These are phyloP conservation scores for Plasmodium chabaudi DNA, from an alignment of 169 alveolate genomes.

Conservation along the genomic window DNA sequence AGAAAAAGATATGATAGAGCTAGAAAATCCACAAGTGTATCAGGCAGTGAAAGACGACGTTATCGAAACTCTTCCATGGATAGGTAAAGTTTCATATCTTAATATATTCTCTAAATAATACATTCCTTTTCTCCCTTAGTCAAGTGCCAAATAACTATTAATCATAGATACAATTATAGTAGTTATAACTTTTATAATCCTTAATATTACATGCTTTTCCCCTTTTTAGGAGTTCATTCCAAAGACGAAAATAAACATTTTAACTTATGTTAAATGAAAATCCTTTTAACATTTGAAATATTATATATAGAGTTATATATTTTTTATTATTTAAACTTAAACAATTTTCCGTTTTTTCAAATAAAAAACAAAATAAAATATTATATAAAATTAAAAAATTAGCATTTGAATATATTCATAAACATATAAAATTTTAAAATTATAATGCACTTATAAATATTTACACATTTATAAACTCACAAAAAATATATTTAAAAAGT, in stretches of 20 bases:
- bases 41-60: slow-evolving; percentile 56
- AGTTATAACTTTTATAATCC: background rate
- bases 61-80: slow-evolving; percentile 36
- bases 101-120: background rate
- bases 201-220: background rate
- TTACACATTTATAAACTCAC: background rate
- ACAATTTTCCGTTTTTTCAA: slow-evolving; percentile 61
- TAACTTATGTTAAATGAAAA: background rate
- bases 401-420: slow-evolving; percentile 37
- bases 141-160: background rate
- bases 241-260: slow-evolving; percentile 35
- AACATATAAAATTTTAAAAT: slow-evolving; percentile 37
- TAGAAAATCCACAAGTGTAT: slow-evolving; percentile 56
- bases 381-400: slow-evolving; percentile 26
- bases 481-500: background rate
- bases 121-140: background rate
- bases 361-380: too few relatives aligned
- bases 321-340: slow-evolving; percentile 29
- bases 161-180: background rate
- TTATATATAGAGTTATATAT: slow-evolving; percentile 11
- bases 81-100: slow-evolving; percentile 18
- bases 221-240: slow-evolving; percentile 32
- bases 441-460: slow-evolving; percentile 21
- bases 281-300: too few relatives aligned
- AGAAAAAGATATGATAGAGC: slow-evolving; percentile 51